These are phyloP conservation scores for Colletotrichum higginsianum DNA, from an alignment of 2,329 filamentous ascomycete genomes.

Conservation along the genomic window DNA sequence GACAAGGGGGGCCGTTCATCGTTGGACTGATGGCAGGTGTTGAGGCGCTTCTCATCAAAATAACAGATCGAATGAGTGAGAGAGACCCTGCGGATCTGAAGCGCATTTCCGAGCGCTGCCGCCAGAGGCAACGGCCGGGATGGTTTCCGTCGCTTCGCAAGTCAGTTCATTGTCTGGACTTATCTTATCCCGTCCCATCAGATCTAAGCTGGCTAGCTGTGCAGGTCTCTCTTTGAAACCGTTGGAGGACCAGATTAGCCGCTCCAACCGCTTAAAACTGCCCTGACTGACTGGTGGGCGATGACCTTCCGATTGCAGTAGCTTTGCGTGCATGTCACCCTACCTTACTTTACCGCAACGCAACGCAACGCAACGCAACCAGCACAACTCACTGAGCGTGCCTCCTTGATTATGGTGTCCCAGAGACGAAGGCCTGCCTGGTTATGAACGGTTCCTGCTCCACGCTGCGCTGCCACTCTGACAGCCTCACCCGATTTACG, in stretches of 20 bases:
- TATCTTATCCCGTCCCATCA: conserved; percentile 7
- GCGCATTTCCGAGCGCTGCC: conserved; percentile 12
- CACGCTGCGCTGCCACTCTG: conserved; percentile 14
- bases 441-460: conserved; percentile 8
- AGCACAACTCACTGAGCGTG: no score
- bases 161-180: no score
- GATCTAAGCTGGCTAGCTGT: conserved; percentile 2
- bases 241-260: conserved; percentile 43
- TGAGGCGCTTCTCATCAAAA: conserved; percentile 18
- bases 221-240: conserved; percentile 28
- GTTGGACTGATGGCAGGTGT: neutral
- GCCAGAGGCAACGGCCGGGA: conserved; percentile 13
- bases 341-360: neutral
- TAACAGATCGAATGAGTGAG: neutral
- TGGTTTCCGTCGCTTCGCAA: neutral
- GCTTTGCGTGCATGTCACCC: neutral
- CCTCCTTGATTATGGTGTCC: no score
- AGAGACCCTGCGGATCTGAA: conserved; percentile 18
- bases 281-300: neutral
- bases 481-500: conserved; percentile 14
- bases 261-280: conserved; percentile 42
- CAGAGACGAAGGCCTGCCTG: no score
- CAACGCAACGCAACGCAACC: no score
- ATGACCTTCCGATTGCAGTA: neutral
- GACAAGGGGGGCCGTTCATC: neutral